A percentile compares a stretch with the other conserved stretches of the same genome.
These are phyloP conservation scores for Aspergillus sclerotialis DNA, from an alignment of 2,329 filamentous ascomycete genomes.

Conservation along the genomic window DNA sequence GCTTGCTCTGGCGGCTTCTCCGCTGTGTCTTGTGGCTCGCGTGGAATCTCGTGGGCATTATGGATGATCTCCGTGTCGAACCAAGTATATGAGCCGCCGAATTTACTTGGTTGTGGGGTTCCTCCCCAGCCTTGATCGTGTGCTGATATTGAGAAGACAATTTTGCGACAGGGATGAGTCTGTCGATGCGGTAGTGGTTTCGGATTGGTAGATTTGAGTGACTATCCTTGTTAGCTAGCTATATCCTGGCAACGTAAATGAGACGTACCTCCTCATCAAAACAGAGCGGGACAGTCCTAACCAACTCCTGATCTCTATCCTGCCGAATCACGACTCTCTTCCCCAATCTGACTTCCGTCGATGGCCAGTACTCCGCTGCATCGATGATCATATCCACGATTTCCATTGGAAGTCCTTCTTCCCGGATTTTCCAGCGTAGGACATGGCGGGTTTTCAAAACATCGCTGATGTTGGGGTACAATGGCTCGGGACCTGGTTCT, in stretches of 20 bases:
- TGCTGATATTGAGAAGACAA: constrained; percentile 27
- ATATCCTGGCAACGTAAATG: too few relatives aligned
- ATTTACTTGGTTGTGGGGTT: constrained; percentile 13
- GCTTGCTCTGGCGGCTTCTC: constrained; percentile 3
- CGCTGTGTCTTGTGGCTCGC: constrained; percentile 8
- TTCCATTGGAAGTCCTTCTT: constrained; percentile 24
- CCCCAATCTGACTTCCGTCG: constrained; percentile 13
- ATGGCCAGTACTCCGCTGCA: constrained; percentile 30
- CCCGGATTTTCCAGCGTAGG: constrained; percentile 20
- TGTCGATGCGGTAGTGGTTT: constrained; percentile 26
- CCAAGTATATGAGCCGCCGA: constrained; percentile 30
- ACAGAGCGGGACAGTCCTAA: constrained; percentile 31
- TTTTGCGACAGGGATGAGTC: constrained; percentile 32
- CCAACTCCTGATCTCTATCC: constrained; percentile 27
- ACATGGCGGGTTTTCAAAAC: constrained; percentile 27
- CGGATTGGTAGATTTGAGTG: constrained; percentile 9
- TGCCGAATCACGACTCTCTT: constrained; percentile 16
- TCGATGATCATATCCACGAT: constrained; percentile 35
- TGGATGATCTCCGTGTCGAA: constrained; percentile 30
- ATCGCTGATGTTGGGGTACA: constrained; percentile 24
- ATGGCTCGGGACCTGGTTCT: constrained; percentile 4
- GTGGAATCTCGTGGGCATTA: constrained; percentile 9
- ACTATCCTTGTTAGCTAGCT: too few relatives aligned
- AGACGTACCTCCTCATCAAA: constrained; percentile 20
- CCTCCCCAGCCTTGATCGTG: constrained; percentile 31